phyloP scores from a whole-genome alignment of 192 early-diverging fungal species.

The Entrophospora sp. region DNA sequence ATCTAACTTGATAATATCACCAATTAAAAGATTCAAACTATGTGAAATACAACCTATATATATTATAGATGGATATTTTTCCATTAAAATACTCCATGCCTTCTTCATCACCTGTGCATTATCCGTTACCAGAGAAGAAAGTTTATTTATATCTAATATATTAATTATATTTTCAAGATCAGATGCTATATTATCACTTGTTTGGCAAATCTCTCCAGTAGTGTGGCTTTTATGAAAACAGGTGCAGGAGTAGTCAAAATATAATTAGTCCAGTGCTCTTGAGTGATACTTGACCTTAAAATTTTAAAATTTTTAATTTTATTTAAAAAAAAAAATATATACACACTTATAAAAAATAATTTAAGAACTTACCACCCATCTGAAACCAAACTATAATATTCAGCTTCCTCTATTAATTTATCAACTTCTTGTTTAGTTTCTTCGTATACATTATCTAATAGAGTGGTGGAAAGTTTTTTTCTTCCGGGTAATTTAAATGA shows the following conservation, averaged over 20 bases:
- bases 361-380: constrained; percentile 1
- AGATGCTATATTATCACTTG: not conserved
- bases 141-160: not conserved
- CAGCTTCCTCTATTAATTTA: not conserved
- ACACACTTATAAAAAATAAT: too few species aligned
- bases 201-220: not conserved
- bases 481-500: not conserved
- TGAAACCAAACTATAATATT: not conserved
- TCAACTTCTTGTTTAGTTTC: not conserved
- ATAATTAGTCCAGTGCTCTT: not conserved
- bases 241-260: not conserved
- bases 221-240: not conserved
- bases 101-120: not conserved
- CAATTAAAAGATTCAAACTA: not conserved
- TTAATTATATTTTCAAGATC: too few species aligned
- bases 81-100: not conserved
- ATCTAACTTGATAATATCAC: not conserved
- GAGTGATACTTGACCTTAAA: not conserved
- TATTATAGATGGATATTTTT: constrained; percentile 3
- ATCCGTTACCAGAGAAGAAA: not conserved
- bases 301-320: too few species aligned
- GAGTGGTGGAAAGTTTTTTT: not conserved
- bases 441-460: not conserved
- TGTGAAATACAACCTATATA: constrained; percentile 1
- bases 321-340: too few species aligned